Base-by-base conservation (phyloP, 192 early-diverging fungal species). In the Lobosporangium transversale region DNA sequence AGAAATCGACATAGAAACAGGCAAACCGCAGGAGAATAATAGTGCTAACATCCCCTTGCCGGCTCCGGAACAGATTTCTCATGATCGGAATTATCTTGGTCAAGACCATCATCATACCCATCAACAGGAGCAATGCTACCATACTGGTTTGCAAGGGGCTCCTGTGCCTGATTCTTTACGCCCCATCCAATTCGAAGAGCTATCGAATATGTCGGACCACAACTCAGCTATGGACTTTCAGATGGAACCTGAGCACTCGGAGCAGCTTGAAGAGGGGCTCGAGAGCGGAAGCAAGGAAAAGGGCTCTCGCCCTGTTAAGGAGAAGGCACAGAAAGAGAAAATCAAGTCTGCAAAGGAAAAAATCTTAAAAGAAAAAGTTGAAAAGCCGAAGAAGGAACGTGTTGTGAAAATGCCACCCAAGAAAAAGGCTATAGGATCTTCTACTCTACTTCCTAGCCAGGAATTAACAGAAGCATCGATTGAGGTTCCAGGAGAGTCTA, bases 361-460 rank as follows among this genome's bases (percentile, higher is more conserved):
- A 26, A 44, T 36, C 15, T 31, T 43, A 21, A 59, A 62, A 21
- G 47, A 43, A 9, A 65, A 69, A 51, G 56, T 55, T 20, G 56
- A 64, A 23, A 70, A 70, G 31, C 18, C 45, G 21, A 74, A 74
- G 70, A 76, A 76, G 45, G 68, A 69, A 18, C 57, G 57, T 18
- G 58, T 54, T 14, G 7, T 15, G 21, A 70, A 70, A 24, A 53
- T 33, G 45, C 54, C 64, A 15, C 62, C 62, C 4, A 68, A 68
- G 50, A 70, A 70, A 40, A 75, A 75, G 43, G 52, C 40, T 29
- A 14, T 20, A 15, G 24, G 43, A 14, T 51, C 55, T 21, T 44
- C 50, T 12, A 11, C 32, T 4, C 43, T 30, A 18, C 6, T 35
- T 8, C 5, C 53, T 37, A 32, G 20, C 1, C 6, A 20, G 21